Conservation (phyloP, 2,329 filamentous ascomycete species). For the Helotiales sp. region DNA sequence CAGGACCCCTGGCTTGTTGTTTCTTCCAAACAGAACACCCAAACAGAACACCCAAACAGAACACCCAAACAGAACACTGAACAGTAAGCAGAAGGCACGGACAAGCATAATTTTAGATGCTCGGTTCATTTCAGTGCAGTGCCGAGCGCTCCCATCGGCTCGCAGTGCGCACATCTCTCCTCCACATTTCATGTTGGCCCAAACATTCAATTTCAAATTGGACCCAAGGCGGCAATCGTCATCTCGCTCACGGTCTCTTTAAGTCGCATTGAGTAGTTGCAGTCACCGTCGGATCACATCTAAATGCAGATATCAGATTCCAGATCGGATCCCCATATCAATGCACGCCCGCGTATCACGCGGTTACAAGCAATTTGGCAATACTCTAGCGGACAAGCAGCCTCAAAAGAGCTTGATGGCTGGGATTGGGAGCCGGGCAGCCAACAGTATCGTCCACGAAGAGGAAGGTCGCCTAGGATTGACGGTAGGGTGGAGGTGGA, state of each 20-base stretch:
- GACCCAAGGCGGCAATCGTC: background rate
- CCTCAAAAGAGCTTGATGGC: background rate
- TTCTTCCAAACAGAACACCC: slow-evolving; percentile 11
- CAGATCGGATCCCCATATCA: slow-evolving; percentile 4
- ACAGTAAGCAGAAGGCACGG: slow-evolving; percentile 11
- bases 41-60: slow-evolving; percentile 11
- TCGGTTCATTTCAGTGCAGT: background rate
- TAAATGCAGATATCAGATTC: slow-evolving; percentile 3
- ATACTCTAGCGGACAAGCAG: slow-evolving; percentile 6
- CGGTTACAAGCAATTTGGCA: slow-evolving; percentile 12
- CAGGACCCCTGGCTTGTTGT: slow-evolving; percentile 4
- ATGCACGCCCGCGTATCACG: slow-evolving; percentile 6
- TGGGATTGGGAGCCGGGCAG: background rate
- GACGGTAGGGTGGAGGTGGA: background rate
- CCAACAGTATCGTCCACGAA: background rate
- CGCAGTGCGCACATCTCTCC: slow-evolving; percentile 6
- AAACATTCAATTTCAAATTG: background rate
- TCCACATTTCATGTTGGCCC: background rate
- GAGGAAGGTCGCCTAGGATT: background rate
- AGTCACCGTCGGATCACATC: slow-evolving; percentile 1
- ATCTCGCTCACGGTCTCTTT: slow-evolving; percentile 2
- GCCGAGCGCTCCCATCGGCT: background rate
- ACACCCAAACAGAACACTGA: background rate
- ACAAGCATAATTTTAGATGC: background rate
- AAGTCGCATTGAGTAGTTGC: background rate